Evolutionary conservation across 1,284 basidiomycete genomes (phyloP).

Genomic region (Marasmius tenuissimus): DNA sequence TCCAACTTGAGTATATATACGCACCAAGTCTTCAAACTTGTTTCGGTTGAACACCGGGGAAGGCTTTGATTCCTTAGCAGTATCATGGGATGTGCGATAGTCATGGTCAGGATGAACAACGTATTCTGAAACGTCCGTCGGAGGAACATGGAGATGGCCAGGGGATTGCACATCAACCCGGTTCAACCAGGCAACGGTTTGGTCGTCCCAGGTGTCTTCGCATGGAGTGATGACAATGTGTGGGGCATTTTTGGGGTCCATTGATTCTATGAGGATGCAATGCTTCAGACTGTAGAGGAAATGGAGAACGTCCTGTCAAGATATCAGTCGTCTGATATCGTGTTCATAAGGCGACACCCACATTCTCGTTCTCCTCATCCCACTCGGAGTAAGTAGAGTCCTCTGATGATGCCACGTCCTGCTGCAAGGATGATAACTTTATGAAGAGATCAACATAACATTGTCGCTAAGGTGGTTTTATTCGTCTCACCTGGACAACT

Average conservation of each 20-base stretch:
- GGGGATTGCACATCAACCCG: slow-evolving; percentile 1
- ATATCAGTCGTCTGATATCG: not conserved
- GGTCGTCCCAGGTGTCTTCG: slow-evolving; percentile 8
- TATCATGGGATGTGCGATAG: not conserved
- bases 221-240: slow-evolving; percentile 11
- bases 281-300: slow-evolving; percentile 1
- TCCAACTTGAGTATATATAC: not conserved
- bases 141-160: slow-evolving; percentile 4
- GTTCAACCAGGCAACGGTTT: slow-evolving; percentile 7
- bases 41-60: slow-evolving; percentile 8
- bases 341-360: not conserved
- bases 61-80: not conserved
- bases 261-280: slow-evolving; percentile 9
- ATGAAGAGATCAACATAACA: too few species aligned
- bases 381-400: not conserved
- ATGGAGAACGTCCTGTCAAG: slow-evolving; percentile 4
- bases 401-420: not conserved
- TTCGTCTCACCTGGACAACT: not conserved
- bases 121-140: not conserved
- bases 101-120: not conserved
- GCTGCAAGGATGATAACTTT: not conserved
- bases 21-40: slow-evolving; percentile 9
- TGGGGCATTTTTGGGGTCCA: slow-evolving; percentile 5
- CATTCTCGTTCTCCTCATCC: slow-evolving; percentile 5
- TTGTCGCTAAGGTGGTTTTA: not conserved